Evolutionary conservation across 108 stramenopile species (phyloP).

Genomic region (Nitzschia sp.): DNA sequence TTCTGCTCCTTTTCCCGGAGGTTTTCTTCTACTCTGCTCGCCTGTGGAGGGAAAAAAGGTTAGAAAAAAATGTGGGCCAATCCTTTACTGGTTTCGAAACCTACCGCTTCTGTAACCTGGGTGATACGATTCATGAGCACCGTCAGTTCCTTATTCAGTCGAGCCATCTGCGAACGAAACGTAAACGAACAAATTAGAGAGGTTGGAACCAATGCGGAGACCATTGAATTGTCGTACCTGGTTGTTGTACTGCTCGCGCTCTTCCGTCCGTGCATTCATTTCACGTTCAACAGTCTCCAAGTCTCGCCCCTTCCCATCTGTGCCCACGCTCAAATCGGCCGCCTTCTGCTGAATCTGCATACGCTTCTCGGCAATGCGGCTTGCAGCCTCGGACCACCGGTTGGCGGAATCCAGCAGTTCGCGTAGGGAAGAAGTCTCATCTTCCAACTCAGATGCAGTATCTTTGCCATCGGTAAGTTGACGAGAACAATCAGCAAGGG

Average conservation of each 20-base stretch:
- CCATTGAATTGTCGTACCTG: constrained; percentile 12
- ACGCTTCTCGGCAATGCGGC: constrained; percentile 43
- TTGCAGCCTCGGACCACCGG: constrained; percentile 44
- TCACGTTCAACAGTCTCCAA: constrained; percentile 67
- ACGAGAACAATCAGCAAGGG: constrained; percentile 19
- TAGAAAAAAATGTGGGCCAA: not conserved
- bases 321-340: constrained; percentile 24
- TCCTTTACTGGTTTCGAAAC: not conserved
- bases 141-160: constrained; percentile 70
- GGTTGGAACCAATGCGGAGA: not conserved
- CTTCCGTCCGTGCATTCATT: constrained; percentile 39
- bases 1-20: constrained; percentile 66
- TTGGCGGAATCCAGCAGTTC: constrained; percentile 53
- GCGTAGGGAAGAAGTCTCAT: constrained; percentile 46
- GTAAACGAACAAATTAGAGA: not conserved
- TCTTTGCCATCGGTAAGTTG: constrained; percentile 42
- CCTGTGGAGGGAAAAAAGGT: constrained; percentile 34
- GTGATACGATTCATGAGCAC: constrained; percentile 48
- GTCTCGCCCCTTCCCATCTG: constrained; percentile 48
- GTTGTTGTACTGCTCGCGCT: constrained; percentile 59
- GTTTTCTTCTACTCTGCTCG: constrained; percentile 43
- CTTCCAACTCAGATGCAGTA: constrained; percentile 16
- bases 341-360: constrained; percentile 63
- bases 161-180: constrained; percentile 40
- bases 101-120: constrained; percentile 7